These are phyloP conservation scores for Macadamia tetraphylla DNA, from an alignment of 164 flowering plant genomes.

Conservation along the genomic window DNA sequence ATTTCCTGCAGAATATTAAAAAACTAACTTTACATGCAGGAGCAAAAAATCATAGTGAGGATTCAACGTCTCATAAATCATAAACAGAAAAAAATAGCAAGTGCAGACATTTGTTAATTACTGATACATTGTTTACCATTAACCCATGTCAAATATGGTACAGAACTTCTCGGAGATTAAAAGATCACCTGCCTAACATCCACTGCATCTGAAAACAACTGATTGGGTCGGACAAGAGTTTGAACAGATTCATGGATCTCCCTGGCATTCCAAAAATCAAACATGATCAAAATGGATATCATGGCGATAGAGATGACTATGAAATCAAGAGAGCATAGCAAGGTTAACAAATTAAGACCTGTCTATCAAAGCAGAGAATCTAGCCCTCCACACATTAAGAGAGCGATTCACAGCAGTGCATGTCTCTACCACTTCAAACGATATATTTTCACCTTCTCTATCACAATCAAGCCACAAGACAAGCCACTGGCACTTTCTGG, in stretches of 20 bases:
- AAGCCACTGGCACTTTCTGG: conserved; percentile 79
- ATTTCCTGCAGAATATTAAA: conserved; percentile 54
- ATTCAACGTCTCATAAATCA: neutral
- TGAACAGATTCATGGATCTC: conserved; percentile 75
- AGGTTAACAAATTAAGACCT: conserved; percentile 37
- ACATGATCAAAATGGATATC: neutral
- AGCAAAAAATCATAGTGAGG: neutral
- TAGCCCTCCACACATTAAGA: conserved; percentile 68
- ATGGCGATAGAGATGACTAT: neutral
- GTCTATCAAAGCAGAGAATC: conserved; percentile 83
- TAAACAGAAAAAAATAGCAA: neutral
- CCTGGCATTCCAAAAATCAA: conserved; percentile 31
- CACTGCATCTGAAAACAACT: conserved; percentile 83
- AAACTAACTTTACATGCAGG: neutral
- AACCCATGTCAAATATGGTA: neutral
- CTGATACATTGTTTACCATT: neutral
- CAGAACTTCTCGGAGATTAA: neutral
- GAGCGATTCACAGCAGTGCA: conserved; percentile 53
- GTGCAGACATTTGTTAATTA: neutral
- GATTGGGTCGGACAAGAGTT: conserved; percentile 65
- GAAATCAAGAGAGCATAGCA: neutral
- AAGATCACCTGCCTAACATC: conserved; percentile 84
- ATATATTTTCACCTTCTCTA: conserved; percentile 96
- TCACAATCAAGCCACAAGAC: conserved; percentile 97
- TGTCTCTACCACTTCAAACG: conserved; percentile 86